phyloP scores from a whole-genome alignment of 306 rosid genomes.

The Medicago lupulina region DNA sequence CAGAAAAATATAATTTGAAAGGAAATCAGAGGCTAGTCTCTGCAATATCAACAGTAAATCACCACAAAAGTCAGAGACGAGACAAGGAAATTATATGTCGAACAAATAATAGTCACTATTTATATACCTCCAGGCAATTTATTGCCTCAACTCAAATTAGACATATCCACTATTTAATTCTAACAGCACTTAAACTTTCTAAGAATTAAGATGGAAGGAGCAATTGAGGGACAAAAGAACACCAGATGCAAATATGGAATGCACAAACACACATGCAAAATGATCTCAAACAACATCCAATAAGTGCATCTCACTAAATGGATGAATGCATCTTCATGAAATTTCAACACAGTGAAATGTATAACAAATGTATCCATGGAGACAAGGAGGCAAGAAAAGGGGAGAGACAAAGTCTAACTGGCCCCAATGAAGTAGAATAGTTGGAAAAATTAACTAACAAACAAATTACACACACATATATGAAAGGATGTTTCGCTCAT shows the following conservation, averaged over 20 bases:
- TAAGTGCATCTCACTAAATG: slow-evolving; percentile 11
- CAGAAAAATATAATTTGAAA: slow-evolving; percentile 78
- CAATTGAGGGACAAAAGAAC: slow-evolving; percentile 1
- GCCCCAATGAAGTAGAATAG: neutral
- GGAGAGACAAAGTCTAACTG: neutral
- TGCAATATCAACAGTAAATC: slow-evolving; percentile 56
- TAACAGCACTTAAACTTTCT: neutral
- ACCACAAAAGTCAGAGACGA: slow-evolving; percentile 29
- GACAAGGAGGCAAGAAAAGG: neutral
- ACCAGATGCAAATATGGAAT: slow-evolving; percentile 1
- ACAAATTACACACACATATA: neutral
- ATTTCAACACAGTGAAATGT: slow-evolving; percentile 3
- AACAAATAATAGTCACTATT: slow-evolving; percentile 20
- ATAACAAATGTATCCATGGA: slow-evolving; percentile 6
- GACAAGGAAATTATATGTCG: slow-evolving; percentile 3
- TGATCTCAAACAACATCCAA: slow-evolving; percentile 14
- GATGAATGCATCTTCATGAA: slow-evolving; percentile 4
- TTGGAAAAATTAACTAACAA: neutral
- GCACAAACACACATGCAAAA: slow-evolving; percentile 28
- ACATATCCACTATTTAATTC: slow-evolving; percentile 10
- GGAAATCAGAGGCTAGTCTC: slow-evolving; percentile 98
- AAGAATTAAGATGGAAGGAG: slow-evolving; percentile 20
- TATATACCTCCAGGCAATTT: slow-evolving; percentile 11
- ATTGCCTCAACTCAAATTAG: slow-evolving; percentile 21
- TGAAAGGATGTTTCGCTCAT: neutral